These are phyloP conservation scores for Phaeosphaeriaceae sp. DNA, from an alignment of 2,329 filamentous ascomycete genomes.

Conservation along the genomic window DNA sequence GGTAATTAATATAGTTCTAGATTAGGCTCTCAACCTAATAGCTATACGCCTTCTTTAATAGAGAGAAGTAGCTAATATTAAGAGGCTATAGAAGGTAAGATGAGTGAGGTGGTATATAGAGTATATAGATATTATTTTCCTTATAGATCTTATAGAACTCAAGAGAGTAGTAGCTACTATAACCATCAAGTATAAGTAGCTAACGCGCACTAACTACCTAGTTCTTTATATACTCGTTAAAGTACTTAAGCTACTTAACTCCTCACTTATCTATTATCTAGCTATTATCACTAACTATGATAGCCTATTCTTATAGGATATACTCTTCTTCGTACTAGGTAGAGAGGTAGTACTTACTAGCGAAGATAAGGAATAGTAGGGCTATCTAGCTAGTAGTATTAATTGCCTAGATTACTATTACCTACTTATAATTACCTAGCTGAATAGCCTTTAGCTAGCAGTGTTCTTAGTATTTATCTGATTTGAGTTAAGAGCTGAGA, in stretches of 20 bases:
- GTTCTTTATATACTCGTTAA: slow-evolving; percentile 11
- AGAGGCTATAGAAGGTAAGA: no score
- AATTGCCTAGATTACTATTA: slow-evolving; percentile 5
- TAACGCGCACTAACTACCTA: slow-evolving; percentile 6
- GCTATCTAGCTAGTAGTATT: slow-evolving; percentile 7
- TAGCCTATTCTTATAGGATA: slow-evolving; percentile 28
- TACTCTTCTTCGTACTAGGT: slow-evolving; percentile 9
- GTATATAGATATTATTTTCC: slow-evolving; percentile 5
- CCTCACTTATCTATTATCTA: slow-evolving; percentile 43
- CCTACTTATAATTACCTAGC: slow-evolving; percentile 10
- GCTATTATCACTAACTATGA: no score
- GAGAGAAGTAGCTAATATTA: no score
- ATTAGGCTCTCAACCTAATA: no score
- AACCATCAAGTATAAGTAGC: slow-evolving; percentile 17
- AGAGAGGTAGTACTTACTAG: slow-evolving; percentile 4
- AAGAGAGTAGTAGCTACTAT: slow-evolving; percentile 10
- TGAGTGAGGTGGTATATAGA: slow-evolving; percentile 41
- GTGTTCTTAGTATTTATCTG: no score
- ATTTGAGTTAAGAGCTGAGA: no score
- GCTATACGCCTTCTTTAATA: no score
- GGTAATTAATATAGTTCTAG: no score
- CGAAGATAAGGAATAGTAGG: slow-evolving; percentile 15
- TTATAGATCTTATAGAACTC: slow-evolving; percentile 40
- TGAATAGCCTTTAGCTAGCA: not conserved
- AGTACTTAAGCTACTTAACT: slow-evolving; percentile 25